These are phyloP conservation scores for Lasiodiplodia sp. DNA, from an alignment of 2,329 filamentous ascomycete species.

Conservation along the genomic window DNA sequence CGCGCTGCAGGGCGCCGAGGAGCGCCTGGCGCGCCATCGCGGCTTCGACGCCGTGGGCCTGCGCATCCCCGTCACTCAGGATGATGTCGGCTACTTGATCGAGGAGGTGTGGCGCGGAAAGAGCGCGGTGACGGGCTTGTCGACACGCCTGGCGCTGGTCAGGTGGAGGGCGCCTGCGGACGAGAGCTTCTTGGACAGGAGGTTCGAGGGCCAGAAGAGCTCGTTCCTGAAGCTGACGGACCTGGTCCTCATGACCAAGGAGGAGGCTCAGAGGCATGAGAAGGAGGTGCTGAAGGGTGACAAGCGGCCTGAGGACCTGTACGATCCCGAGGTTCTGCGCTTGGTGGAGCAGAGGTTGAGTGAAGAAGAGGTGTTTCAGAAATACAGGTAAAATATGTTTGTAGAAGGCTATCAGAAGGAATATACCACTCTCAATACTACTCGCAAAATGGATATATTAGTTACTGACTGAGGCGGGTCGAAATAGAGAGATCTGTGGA, in stretches of 20 bases:
- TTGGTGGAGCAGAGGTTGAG: constrained; percentile 70
- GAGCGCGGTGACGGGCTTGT: constrained; percentile 81
- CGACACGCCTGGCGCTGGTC: constrained; percentile 79
- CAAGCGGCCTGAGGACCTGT: constrained; percentile 74
- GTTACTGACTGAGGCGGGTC: background rate
- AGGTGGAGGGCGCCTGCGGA: constrained; percentile 74
- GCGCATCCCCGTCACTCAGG: constrained; percentile 76
- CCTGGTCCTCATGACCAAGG: constrained; percentile 90
- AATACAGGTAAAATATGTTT: constrained; percentile 46
- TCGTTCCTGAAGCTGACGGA: constrained; percentile 73
- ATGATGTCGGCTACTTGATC: constrained; percentile 85
- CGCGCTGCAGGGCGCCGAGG: constrained; percentile 78
- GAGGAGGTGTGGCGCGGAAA: constrained; percentile 88
- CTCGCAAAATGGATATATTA: background rate
- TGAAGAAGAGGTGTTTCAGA: constrained; percentile 68
- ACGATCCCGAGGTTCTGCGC: constrained; percentile 71
- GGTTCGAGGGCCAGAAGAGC: constrained; percentile 76
- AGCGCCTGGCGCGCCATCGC: constrained; percentile 70
- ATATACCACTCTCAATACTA: background rate
- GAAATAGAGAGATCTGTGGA: background rate
- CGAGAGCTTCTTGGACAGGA: constrained; percentile 68
- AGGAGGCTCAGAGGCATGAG: constrained; percentile 83
- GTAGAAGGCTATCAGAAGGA: background rate
- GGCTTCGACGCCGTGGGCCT: constrained; percentile 70
- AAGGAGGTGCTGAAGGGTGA: constrained; percentile 76